phyloP scores from a whole-genome alignment of 177 flowering plant species.

The Vitis hybrid region DNA sequence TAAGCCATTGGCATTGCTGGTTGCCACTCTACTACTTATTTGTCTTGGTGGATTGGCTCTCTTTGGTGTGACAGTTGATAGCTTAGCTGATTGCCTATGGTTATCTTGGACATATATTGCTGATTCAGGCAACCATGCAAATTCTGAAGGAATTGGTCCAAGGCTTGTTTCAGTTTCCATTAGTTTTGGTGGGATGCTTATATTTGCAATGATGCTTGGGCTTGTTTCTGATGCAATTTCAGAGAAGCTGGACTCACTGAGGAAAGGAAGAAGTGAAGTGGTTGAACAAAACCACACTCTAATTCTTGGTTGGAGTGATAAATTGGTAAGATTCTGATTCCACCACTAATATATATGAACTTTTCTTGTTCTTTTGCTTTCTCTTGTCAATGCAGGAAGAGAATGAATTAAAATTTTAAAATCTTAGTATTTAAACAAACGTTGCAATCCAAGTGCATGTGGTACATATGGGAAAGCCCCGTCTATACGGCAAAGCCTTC shows the following conservation, averaged over 20 bases:
- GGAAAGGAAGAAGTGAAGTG: constrained; percentile 85
- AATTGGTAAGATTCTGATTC: constrained; percentile 46
- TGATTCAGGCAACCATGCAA: constrained; percentile 73
- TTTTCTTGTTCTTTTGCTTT: neutral
- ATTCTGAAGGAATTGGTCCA: constrained; percentile 67
- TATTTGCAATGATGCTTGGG: constrained; percentile 97
- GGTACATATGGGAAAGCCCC: no score
- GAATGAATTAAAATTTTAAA: no score
- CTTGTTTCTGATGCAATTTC: constrained; percentile 89
- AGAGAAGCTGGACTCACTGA: constrained; percentile 79
- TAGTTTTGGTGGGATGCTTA: constrained; percentile 88
- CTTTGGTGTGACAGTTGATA: constrained; percentile 75
- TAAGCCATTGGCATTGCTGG: constrained; percentile 58
- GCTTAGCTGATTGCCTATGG: constrained; percentile 76
- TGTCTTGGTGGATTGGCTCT: constrained; percentile 77
- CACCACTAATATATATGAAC: neutral
- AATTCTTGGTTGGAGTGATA: constrained; percentile 87
- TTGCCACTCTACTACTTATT: constrained; percentile 71
- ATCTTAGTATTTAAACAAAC: no score
- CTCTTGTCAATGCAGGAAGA: neutral
- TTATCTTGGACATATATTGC: constrained; percentile 80
- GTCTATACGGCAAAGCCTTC: no score
- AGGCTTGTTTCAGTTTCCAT: constrained; percentile 72
- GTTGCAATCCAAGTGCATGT: no score
- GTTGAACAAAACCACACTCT: constrained; percentile 77